Percentiles rank a stretch among this genome's conserved stretches.
phyloP scores from a whole-genome alignment of 106 monocot genomes.

The Allium sativum region DNA sequence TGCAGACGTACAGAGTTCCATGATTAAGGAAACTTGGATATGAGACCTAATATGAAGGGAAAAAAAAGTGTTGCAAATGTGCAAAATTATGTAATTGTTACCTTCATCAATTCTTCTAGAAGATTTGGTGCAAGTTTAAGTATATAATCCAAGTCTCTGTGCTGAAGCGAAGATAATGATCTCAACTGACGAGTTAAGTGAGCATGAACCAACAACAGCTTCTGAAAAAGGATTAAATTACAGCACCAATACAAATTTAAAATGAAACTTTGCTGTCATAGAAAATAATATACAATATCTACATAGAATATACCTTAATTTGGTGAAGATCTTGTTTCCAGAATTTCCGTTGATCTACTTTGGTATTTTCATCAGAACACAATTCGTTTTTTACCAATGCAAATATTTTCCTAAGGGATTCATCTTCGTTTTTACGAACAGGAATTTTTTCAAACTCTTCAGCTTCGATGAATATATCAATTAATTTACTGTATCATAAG shows the following conservation, averaged over 20 bases:
- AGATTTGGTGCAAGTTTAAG: slow-evolving; percentile 81
- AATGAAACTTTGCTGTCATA: too few species aligned
- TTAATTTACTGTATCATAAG: slow-evolving; percentile 51
- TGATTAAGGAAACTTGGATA: too few species aligned
- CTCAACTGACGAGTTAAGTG: slow-evolving; percentile 56
- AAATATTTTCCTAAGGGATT: slow-evolving; percentile 58
- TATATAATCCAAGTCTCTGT: slow-evolving; percentile 60
- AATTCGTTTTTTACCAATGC: slow-evolving; percentile 56
- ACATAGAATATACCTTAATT: slow-evolving; percentile 43
- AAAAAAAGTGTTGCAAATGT: too few species aligned
- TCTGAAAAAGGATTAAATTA: slow-evolving; percentile 21
- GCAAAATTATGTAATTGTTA: neutral
- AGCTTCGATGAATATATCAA: slow-evolving; percentile 82
- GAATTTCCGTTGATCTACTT: slow-evolving; percentile 67
- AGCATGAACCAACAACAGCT: slow-evolving; percentile 70
- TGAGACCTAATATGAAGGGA: too few species aligned
- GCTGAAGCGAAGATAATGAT: slow-evolving; percentile 32
- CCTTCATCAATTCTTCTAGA: slow-evolving; percentile 80
- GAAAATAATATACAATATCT: too few species aligned
- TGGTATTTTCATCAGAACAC: slow-evolving; percentile 51
- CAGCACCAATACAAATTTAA: neutral
- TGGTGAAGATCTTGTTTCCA: slow-evolving; percentile 79
- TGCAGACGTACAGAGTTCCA: too few species aligned
- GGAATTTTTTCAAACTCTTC: slow-evolving; percentile 83
- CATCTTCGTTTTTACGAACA: slow-evolving; percentile 63